Evolutionary conservation across 495 filamentous ascomycete species (phyloP).

Genomic region (Podospora conica): DNA sequence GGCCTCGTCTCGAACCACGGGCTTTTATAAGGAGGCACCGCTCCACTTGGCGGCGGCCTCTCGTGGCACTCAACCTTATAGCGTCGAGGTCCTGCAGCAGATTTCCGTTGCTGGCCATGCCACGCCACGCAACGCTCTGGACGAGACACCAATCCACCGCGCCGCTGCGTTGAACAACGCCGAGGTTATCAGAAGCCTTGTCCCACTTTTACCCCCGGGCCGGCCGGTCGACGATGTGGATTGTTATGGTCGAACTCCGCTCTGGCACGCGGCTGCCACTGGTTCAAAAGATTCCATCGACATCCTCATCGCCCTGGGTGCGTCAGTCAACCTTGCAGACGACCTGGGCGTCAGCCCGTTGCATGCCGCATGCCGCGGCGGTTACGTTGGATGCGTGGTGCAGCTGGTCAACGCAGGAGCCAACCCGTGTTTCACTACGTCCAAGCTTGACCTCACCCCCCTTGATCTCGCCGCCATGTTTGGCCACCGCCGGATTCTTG

Average conservation of each 20-base stretch:
- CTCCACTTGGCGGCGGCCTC: not conserved
- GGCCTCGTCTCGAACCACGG: not conserved
- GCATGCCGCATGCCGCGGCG: not conserved
- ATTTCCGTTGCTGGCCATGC: not conserved
- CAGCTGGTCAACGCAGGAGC: not conserved
- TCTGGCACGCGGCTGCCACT: not conserved
- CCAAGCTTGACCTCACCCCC: not conserved
- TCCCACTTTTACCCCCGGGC: not conserved
- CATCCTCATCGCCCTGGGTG: not conserved
- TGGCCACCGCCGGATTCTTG: not conserved
- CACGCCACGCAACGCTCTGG: not conserved
- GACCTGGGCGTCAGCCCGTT: not conserved
- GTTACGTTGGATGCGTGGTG: not conserved
- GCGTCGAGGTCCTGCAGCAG: not conserved
- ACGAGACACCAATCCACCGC: not conserved
- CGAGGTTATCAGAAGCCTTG: not conserved
- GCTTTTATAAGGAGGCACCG: not conserved
- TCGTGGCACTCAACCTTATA: not conserved
- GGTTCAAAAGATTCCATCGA: not conserved
- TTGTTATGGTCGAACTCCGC: not conserved
- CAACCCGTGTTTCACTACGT: not conserved
- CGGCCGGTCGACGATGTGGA: not conserved
- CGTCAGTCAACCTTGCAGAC: not conserved
- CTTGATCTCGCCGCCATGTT: constrained; percentile 4
- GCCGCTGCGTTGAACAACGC: not conserved